Evolutionary conservation across 2,329 filamentous ascomycete species (phyloP).

Genomic region (Aspergillus caelatus): DNA sequence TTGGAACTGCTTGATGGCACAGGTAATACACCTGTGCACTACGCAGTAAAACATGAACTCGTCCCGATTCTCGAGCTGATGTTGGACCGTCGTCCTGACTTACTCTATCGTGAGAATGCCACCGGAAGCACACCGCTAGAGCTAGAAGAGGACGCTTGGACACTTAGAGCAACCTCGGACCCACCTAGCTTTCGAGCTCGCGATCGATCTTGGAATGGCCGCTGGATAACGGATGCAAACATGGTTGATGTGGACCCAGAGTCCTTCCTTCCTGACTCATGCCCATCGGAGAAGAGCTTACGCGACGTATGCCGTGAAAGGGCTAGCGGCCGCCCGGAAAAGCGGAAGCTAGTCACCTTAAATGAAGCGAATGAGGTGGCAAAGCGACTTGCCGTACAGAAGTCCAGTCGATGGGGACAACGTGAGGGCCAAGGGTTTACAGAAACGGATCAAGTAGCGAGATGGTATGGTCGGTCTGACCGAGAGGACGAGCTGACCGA

Average conservation of each 20-base stretch:
- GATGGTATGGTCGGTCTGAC: neutral
- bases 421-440: constrained; percentile 1
- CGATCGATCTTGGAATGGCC: neutral
- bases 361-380: constrained; percentile 65
- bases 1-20: constrained; percentile 48
- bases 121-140: constrained; percentile 75
- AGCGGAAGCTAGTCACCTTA: constrained; percentile 59
- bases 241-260: constrained; percentile 3
- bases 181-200: constrained; percentile 14
- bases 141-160: constrained; percentile 33
- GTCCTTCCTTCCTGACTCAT: constrained; percentile 14
- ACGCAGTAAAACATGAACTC: constrained; percentile 48
- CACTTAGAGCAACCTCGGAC: constrained; percentile 22
- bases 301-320: constrained; percentile 42
- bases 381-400: constrained; percentile 46
- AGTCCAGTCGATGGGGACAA: neutral
- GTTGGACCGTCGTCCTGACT: constrained; percentile 58
- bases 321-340: constrained; percentile 31
- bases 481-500: neutral
- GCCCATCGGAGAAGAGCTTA: constrained; percentile 25
- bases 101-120: constrained; percentile 73
- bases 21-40: constrained; percentile 49
- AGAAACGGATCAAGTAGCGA: constrained; percentile 19
- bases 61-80: constrained; percentile 57
- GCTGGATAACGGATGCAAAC: neutral